phyloP scores from a whole-genome alignment of 805 yeast genomes.

The Pachysolen tannophilus region DNA sequence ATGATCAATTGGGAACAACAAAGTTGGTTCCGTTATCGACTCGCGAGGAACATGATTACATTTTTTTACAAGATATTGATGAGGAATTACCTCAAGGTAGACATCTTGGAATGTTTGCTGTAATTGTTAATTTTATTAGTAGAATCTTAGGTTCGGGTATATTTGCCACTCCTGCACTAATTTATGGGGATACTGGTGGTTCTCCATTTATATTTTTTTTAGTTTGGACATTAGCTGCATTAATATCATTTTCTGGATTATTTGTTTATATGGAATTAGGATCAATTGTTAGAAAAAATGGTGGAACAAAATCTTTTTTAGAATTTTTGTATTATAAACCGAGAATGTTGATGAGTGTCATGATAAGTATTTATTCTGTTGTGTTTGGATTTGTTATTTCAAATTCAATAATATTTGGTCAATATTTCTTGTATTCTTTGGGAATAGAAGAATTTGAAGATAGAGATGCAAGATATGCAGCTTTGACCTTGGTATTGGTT shows the following conservation, averaged over 20 bases:
- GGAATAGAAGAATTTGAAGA: slow-evolving; percentile 30
- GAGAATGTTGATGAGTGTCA: slow-evolving; percentile 39
- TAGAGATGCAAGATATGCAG: slow-evolving; percentile 32
- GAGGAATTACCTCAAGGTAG: slow-evolving; percentile 68
- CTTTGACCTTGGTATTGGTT: slow-evolving; percentile 28
- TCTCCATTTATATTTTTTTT: slow-evolving; percentile 50
- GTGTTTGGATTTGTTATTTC: slow-evolving; percentile 44
- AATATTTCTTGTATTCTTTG: slow-evolving; percentile 37
- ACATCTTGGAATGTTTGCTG: slow-evolving; percentile 62
- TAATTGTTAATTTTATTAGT: slow-evolving; percentile 55
- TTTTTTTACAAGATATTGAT: slow-evolving; percentile 7
- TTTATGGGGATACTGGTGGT: slow-evolving; percentile 62
- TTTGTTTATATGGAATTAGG: slow-evolving; percentile 65
- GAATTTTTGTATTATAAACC: slow-evolving; percentile 63
- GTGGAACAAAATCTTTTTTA: slow-evolving; percentile 68
- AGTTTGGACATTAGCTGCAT: slow-evolving; percentile 58
- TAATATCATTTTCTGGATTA: slow-evolving; percentile 59
- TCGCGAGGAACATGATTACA: slow-evolving; percentile 7
- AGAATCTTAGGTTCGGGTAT: slow-evolving; percentile 76
- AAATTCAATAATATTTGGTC: slow-evolving; percentile 47
- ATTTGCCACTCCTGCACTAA: slow-evolving; percentile 62
- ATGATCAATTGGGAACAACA: not conserved
- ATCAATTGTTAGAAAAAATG: slow-evolving; percentile 61
- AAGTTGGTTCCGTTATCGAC: slow-evolving; percentile 4
- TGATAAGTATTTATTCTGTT: slow-evolving; percentile 37